These are phyloP conservation scores for Termitomyces sp. DNA, from an alignment of 768 basidiomycete species.

Conservation along the genomic window DNA sequence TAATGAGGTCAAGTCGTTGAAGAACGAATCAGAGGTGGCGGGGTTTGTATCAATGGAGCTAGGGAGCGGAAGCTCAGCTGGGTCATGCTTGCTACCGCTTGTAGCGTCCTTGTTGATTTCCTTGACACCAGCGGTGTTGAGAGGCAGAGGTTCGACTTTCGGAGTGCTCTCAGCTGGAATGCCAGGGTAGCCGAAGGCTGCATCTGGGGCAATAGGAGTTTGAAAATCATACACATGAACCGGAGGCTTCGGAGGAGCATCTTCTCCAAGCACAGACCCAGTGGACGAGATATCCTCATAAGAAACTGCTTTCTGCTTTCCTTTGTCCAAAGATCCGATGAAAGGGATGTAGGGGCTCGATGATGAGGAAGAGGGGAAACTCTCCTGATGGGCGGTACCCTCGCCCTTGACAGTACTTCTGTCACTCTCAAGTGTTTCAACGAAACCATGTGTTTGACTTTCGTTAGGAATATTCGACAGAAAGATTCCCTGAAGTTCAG, in stretches of 20 bases:
- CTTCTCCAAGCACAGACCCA: slow-evolving; percentile 34
- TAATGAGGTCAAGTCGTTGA: slow-evolving; percentile 59
- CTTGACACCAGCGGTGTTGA: slow-evolving; percentile 6
- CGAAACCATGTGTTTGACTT: slow-evolving; percentile 55
- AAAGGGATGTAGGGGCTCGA: slow-evolving; percentile 13
- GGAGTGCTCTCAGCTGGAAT: slow-evolving; percentile 32
- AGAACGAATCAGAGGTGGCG: slow-evolving; percentile 37
- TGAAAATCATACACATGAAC: slow-evolving; percentile 49
- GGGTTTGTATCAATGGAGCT: slow-evolving; percentile 29
- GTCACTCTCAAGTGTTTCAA: slow-evolving; percentile 46
- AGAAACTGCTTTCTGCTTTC: slow-evolving; percentile 40
- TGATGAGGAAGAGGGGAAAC: slow-evolving; percentile 26
- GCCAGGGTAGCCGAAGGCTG: not conserved
- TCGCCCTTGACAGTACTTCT: slow-evolving; percentile 21
- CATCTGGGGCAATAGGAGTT: slow-evolving; percentile 2
- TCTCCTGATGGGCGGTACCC: slow-evolving; percentile 20
- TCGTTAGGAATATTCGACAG: slow-evolving; percentile 19
- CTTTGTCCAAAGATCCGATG: slow-evolving; percentile 33
- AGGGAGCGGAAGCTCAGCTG: slow-evolving; percentile 46
- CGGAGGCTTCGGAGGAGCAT: slow-evolving; percentile 48
- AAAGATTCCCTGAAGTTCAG: slow-evolving; percentile 34
- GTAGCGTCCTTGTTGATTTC: not conserved
- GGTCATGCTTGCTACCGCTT: not conserved
- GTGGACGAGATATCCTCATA: slow-evolving; percentile 30
- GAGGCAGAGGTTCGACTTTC: slow-evolving; percentile 16